Percentiles rank a stretch among this genome's conserved stretches.
Evolutionary conservation across 2,329 filamentous ascomycete genomes (phyloP).

Genomic region (Trichoderma brevicompactum): DNA sequence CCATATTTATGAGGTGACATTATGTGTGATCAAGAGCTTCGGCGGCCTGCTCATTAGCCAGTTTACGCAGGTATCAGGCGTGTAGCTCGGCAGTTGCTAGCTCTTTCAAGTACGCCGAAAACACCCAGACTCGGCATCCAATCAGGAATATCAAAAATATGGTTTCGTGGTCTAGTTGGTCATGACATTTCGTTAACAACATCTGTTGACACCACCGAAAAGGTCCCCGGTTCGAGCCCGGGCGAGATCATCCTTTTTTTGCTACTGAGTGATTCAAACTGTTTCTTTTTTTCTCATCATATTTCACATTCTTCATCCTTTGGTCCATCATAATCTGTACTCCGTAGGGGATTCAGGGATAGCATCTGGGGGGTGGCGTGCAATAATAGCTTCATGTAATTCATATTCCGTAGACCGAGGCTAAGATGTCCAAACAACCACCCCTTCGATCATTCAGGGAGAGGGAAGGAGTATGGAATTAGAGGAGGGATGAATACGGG

Average conservation of each 20-base stretch:
- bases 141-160: slow-evolving; percentile 14
- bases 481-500: not conserved
- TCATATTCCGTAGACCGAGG: not conserved
- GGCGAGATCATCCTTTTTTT: slow-evolving; percentile 27
- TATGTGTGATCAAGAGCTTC: not conserved
- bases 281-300: not conserved
- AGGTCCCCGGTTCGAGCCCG: slow-evolving; percentile 31
- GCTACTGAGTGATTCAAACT: not conserved
- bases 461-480: not conserved
- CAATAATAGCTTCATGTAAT: not conserved
- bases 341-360: too few species aligned
- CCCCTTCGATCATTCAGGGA: not conserved
- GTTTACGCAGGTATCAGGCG: not conserved
- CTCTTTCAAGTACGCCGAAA: not conserved
- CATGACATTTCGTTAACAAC: slow-evolving; percentile 31
- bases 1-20: not conserved
- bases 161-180: slow-evolving; percentile 31
- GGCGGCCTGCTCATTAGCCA: not conserved
- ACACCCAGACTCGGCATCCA: not conserved
- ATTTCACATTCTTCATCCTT: not conserved
- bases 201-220: slow-evolving; percentile 30
- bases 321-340: not conserved
- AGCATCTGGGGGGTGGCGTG: not conserved
- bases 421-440: not conserved
- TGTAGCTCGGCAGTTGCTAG: not conserved